Percentiles rank a stretch among this genome's conserved stretches.
phyloP scores from a whole-genome alignment of 306 rosid genomes.

The Pterocarpus santalinus region DNA sequence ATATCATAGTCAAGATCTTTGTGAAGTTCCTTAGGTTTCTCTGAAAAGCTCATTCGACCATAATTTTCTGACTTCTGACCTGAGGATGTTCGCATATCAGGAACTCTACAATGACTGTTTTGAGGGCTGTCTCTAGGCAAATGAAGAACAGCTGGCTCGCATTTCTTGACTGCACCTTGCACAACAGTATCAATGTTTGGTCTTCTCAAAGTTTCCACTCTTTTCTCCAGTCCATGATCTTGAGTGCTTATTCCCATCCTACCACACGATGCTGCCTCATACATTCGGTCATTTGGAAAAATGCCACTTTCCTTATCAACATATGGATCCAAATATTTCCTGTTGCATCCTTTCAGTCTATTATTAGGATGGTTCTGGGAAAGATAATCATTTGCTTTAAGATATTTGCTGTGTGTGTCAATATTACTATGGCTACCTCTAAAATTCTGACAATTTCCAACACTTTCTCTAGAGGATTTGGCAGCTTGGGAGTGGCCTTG shows the following conservation, averaged over 20 bases:
- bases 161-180: slow-evolving; percentile 52
- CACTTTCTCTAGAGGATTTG: slow-evolving; percentile 50
- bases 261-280: slow-evolving; percentile 51
- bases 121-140: slow-evolving; percentile 56
- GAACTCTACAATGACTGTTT: slow-evolving; percentile 54
- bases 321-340: slow-evolving; percentile 44
- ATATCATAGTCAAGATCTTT: slow-evolving; percentile 48
- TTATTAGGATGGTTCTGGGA: slow-evolving; percentile 48
- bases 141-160: slow-evolving; percentile 66
- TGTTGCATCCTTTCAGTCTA: slow-evolving; percentile 51
- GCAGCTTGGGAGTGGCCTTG: slow-evolving; percentile 53
- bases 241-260: slow-evolving; percentile 46
- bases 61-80: slow-evolving; percentile 58
- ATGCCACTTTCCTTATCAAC: slow-evolving; percentile 50
- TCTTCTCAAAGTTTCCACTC: slow-evolving; percentile 52
- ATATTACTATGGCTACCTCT: slow-evolving; percentile 41
- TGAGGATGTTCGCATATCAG: slow-evolving; percentile 50
- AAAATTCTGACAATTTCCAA: slow-evolving; percentile 53
- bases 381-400: slow-evolving; percentile 49
- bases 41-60: slow-evolving; percentile 49
- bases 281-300: slow-evolving; percentile 32
- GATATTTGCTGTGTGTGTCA: slow-evolving; percentile 49
- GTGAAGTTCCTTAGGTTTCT: slow-evolving; percentile 54
- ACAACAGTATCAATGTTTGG: slow-evolving; percentile 45
- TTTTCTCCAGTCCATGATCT: slow-evolving; percentile 53